Conservation (phyloP, 2,329 filamentous ascomycete species). For the Aspergillus carbonarius region DNA sequence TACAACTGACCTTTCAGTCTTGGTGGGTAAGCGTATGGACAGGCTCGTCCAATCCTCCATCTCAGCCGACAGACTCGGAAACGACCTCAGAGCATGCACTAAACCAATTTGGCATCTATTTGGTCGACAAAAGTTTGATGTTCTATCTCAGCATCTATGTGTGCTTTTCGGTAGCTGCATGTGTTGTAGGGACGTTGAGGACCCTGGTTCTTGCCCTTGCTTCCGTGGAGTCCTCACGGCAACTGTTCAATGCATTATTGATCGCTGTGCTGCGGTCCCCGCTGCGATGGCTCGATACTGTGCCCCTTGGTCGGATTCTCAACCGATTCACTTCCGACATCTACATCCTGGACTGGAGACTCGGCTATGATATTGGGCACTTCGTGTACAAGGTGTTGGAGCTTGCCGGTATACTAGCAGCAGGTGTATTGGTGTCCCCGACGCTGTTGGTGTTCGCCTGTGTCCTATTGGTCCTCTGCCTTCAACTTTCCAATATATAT, state of each 20-base stretch:
- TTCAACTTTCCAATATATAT: slow-evolving; percentile 61
- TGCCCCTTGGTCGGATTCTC: slow-evolving; percentile 70
- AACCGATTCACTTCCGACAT: slow-evolving; percentile 79
- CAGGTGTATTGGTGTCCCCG: slow-evolving; percentile 65
- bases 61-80: not conserved
- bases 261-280: slow-evolving; percentile 68
- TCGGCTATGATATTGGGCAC: slow-evolving; percentile 63
- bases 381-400: slow-evolving; percentile 61
- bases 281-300: slow-evolving; percentile 75
- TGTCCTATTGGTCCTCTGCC: slow-evolving; percentile 57
- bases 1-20: slow-evolving; percentile 29
- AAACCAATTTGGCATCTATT: not conserved
- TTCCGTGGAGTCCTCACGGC: slow-evolving; percentile 65
- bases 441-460: slow-evolving; percentile 62
- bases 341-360: slow-evolving; percentile 65
- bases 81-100: not conserved
- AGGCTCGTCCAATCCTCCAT: slow-evolving; percentile 26
- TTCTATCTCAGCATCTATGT: slow-evolving; percentile 56
- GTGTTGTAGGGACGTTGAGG: slow-evolving; percentile 55
- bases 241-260: slow-evolving; percentile 66
- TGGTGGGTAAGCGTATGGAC: slow-evolving; percentile 53
- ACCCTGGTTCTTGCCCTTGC: slow-evolving; percentile 53
- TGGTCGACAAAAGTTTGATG: slow-evolving; percentile 49
- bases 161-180: slow-evolving; percentile 56
- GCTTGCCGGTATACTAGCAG: slow-evolving; percentile 64